phyloP scores from a whole-genome alignment of 2,329 filamentous ascomycete species.

The Pleoardoris graminearum region DNA sequence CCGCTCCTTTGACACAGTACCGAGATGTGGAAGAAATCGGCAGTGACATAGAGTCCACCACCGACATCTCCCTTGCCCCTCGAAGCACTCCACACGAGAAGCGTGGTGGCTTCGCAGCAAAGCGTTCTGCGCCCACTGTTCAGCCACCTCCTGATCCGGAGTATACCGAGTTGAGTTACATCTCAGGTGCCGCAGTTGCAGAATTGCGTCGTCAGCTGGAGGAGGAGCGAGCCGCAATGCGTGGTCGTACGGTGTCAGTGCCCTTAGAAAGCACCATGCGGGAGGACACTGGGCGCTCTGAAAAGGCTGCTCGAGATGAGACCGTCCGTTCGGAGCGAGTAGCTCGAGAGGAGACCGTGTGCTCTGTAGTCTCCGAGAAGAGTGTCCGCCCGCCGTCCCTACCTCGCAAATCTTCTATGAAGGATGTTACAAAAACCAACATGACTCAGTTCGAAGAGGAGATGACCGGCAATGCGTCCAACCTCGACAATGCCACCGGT shows the following conservation, averaged over 20 bases:
- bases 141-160: constrained; percentile 38
- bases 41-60: constrained; percentile 45
- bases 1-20: constrained; percentile 31
- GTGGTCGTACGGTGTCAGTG: constrained; percentile 29
- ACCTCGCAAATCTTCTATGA: constrained; percentile 61
- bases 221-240: constrained; percentile 54
- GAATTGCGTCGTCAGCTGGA: constrained; percentile 60
- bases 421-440: constrained; percentile 48
- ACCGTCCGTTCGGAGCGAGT: constrained; percentile 39
- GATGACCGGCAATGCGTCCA: constrained; percentile 39
- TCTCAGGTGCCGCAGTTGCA: constrained; percentile 58
- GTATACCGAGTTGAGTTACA: constrained; percentile 59
- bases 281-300: constrained; percentile 46
- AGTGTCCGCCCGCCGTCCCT: constrained; percentile 45
- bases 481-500: constrained; percentile 24
- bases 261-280: constrained; percentile 33
- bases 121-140: constrained; percentile 20
- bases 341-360: constrained; percentile 42
- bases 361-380: constrained; percentile 43
- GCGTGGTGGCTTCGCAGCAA: constrained; percentile 25
- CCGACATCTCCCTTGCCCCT: constrained; percentile 45
- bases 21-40: constrained; percentile 29
- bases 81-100: constrained; percentile 34
- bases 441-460: constrained; percentile 40
- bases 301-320: constrained; percentile 40